Conservation (phyloP, 345 rosid genomes). For the Syzygium aqueum region DNA sequence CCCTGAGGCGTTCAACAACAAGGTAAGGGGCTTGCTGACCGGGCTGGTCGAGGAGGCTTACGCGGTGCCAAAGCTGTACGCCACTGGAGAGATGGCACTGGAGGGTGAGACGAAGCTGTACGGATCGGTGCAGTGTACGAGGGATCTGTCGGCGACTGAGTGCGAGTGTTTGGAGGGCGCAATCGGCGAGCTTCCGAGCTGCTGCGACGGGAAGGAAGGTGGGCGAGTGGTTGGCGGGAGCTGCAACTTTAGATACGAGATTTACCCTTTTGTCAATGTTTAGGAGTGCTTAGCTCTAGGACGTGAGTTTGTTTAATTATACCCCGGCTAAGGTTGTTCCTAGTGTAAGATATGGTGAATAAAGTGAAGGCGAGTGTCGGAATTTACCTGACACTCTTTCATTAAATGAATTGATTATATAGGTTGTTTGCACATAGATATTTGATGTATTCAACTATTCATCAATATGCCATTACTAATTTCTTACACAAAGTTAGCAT, state of each 20-base stretch:
- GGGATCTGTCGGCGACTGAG: constrained; percentile 14
- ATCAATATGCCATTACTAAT: too few species aligned
- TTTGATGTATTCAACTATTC: not conserved
- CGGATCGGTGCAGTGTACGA: constrained; percentile 30
- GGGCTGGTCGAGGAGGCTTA: constrained; percentile 12
- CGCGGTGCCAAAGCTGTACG: constrained; percentile 8
- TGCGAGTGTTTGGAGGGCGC: too few species aligned
- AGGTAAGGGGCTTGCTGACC: constrained; percentile 15
- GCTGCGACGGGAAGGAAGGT: too few species aligned
- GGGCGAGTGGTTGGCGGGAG: too few species aligned
- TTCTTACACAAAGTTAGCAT: too few species aligned
- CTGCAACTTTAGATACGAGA: too few species aligned
- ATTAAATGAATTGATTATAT: too few species aligned
- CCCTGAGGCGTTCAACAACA: constrained; percentile 9
- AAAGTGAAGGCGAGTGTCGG: not conserved
- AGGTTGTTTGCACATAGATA: too few species aligned
- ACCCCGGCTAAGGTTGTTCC: not conserved
- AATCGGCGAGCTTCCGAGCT: too few species aligned
- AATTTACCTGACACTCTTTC: too few species aligned
- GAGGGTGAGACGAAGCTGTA: constrained; percentile 7
- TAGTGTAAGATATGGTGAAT: not conserved
- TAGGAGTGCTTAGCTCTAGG: too few species aligned
- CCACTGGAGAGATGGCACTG: constrained; percentile 8
- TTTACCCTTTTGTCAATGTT: too few species aligned
- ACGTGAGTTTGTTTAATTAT: not conserved